These are phyloP conservation scores for Microcyclospora pomicola DNA, from an alignment of 2,329 filamentous ascomycete genomes.

Conservation along the genomic window DNA sequence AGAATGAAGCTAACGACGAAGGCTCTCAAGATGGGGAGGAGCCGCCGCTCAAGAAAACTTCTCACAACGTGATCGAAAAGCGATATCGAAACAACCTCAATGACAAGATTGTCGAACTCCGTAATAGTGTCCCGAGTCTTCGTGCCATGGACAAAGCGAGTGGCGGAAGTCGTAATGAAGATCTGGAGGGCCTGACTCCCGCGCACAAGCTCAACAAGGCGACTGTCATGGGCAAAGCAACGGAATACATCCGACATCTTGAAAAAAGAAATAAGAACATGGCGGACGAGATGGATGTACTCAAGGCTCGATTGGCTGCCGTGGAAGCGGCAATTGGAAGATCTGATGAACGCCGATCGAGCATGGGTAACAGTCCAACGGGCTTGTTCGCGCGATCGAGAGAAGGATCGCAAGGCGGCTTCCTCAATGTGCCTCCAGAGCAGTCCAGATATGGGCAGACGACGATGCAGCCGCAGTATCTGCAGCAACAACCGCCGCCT, in stretches of 20 bases:
- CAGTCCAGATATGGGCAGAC: slow-evolving; percentile 12
- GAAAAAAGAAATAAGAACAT: slow-evolving; percentile 80
- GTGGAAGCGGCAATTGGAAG: slow-evolving; percentile 54
- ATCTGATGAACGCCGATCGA: slow-evolving; percentile 11
- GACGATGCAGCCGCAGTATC: slow-evolving; percentile 19
- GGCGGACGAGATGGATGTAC: slow-evolving; percentile 62
- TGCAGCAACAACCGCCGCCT: slow-evolving; percentile 18
- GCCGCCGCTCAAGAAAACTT: slow-evolving; percentile 66
- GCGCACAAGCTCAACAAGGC: slow-evolving; percentile 96
- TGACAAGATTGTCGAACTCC: slow-evolving; percentile 85
- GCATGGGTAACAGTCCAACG: slow-evolving; percentile 11
- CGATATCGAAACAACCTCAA: slow-evolving; percentile 91
- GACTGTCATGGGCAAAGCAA: slow-evolving; percentile 90
- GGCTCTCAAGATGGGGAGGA: slow-evolving; percentile 28
- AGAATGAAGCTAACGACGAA: slow-evolving; percentile 27
- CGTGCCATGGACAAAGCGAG: slow-evolving; percentile 56
- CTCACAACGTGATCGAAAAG: slow-evolving; percentile 98
- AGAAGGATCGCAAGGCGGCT: slow-evolving; percentile 15
- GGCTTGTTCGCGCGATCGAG: slow-evolving; percentile 11
- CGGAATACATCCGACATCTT: slow-evolving; percentile 86
- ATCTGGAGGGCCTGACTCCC: slow-evolving; percentile 53
- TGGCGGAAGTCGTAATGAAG: slow-evolving; percentile 64
- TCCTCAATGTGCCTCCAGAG: slow-evolving; percentile 16
- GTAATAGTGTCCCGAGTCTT: slow-evolving; percentile 83
- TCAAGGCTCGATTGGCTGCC: slow-evolving; percentile 57